Base-by-base conservation (phyloP, 2,329 filamentous ascomycete genomes). In the Colletotrichum shisoi region DNA sequence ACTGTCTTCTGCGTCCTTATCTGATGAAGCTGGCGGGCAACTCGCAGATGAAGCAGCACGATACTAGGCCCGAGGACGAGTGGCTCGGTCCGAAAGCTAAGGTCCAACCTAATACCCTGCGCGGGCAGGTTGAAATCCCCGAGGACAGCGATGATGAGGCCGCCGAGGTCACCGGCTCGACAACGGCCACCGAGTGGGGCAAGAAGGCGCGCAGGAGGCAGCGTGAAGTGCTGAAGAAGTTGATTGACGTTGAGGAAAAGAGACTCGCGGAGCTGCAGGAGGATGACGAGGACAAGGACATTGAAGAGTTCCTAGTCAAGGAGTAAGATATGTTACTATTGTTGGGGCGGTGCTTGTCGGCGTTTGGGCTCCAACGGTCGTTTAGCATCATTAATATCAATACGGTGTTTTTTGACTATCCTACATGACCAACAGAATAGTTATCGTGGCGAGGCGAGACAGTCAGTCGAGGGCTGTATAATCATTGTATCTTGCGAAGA, bases 1-100 rank as follows among this genome's bases (percentile, higher is more conserved):
- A 94, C 80, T 75, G 89, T 70, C 84, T 95, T 59, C 73, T 93
- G 27, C 88, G 92, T 1, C 91, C 91, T 0, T 93, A 92, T 76
- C 77, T 94, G 58, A 83, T 94, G 73, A 90, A 89, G 74, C 78
- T 87, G 44, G 88, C 87, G 72, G 86, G 84, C 68, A 87, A 85
- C 72, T 78, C 84, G 70, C 87, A 91, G 74, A 85, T 88, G 76
- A 84, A 84, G 73, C 83, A 89, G 74, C 82, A 91, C 74, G 87
- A 89, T 72, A 37, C 59, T 31, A 58, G 57, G 69, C 81, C 82
- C 70, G 81, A 86, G 72, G 79, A 83, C 49, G 81, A 84, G 39
- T 77, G 78, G 34, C 81, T 83, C 9, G 78, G 75, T 59, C 79
- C 79, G 27, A 80, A 81, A 68, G 81, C 84, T 12, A 83, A 85